Conservation (phyloP, 306 rosid genomes). For the Pueraria montana region DNA sequence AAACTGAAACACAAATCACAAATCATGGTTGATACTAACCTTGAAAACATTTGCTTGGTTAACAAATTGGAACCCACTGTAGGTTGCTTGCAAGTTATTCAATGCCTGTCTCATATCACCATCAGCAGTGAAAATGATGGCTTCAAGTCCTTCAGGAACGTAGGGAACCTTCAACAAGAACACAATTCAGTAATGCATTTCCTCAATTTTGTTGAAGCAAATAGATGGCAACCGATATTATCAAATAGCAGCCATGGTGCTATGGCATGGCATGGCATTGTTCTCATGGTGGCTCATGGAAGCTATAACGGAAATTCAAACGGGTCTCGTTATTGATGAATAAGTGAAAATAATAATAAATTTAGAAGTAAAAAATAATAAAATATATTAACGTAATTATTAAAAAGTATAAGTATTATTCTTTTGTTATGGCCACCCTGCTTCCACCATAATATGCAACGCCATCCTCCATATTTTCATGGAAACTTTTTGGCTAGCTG, state of each 20-base stretch:
- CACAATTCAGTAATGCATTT: conserved; percentile 45
- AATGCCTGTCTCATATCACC: conserved; percentile 99
- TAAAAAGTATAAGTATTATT: neutral
- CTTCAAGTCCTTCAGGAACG: conserved; percentile 98
- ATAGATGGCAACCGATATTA: conserved; percentile 1
- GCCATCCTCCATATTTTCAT: neutral
- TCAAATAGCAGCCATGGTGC: neutral
- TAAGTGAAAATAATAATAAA: neutral
- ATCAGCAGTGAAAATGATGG: conserved; percentile 98
- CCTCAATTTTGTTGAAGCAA: conserved; percentile 3
- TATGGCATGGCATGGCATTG: neutral
- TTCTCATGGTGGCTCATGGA: neutral
- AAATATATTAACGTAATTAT: neutral
- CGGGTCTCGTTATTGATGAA: neutral
- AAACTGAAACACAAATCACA: conserved; percentile 3
- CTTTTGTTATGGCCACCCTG: neutral
- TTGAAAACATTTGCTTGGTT: conserved; percentile 96
- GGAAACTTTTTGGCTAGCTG: neutral
- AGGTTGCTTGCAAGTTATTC: conserved; percentile 97
- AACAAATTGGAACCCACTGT: conserved; percentile 94
- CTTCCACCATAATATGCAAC: neutral
- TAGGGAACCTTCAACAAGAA: conserved; percentile 83
- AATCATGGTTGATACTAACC: conserved; percentile 57
- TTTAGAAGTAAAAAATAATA: neutral
- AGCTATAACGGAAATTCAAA: neutral